Evolutionary conservation across 2,329 filamentous ascomycete genomes (phyloP), one percentile per base, ranked within the genome.

Genomic region (Penicillium glabrum): DNA sequence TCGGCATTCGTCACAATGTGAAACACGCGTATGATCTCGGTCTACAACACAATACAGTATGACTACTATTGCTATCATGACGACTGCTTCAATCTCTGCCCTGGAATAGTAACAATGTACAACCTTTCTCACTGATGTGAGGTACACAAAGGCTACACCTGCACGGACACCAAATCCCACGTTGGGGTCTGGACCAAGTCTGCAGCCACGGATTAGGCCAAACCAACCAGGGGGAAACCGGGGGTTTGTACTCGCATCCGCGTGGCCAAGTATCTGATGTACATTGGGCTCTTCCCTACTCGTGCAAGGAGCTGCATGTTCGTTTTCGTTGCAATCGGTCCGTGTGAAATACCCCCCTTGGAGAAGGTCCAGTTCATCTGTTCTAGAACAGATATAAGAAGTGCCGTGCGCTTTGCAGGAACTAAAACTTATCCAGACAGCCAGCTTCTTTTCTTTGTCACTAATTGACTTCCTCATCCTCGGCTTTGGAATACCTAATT

Each of bases 261-360:
- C 58, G 56, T 62, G 60, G 62, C 63, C 61, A 66, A 64, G 56
- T 58, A 48, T 55, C 54, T 51, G 54, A 63, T 39, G 51, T 47
- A 21, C 45, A 53, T 51, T 53, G 48, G 58, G 48, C 51, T 47
- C 41, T 58, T 51, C 61, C 53, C 62, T 60, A 65, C 62, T 57
- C 49, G 51, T 62, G 60, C 47, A 46, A 66, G 63, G 54, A 45
- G 54, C 51, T 63, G 63, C 60, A 61, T 43, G 44, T 26, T 58
- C 55, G 46, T 61, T 60, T 56, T 64, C 57, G 63, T 60, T 29
- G 10, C 11, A 16, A 33, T 35, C 27, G 46, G 45, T 29, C 45
- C 45, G 37, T 37, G 33, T 16, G n/a, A 39, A 41, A 19, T 41
- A 23, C 19, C 19, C 35, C 19, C 21, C 7, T 6, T 3, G 19